Base-by-base conservation (phyloP, 2,329 filamentous ascomycete genomes). In the Fusarium devonianum region DNA sequence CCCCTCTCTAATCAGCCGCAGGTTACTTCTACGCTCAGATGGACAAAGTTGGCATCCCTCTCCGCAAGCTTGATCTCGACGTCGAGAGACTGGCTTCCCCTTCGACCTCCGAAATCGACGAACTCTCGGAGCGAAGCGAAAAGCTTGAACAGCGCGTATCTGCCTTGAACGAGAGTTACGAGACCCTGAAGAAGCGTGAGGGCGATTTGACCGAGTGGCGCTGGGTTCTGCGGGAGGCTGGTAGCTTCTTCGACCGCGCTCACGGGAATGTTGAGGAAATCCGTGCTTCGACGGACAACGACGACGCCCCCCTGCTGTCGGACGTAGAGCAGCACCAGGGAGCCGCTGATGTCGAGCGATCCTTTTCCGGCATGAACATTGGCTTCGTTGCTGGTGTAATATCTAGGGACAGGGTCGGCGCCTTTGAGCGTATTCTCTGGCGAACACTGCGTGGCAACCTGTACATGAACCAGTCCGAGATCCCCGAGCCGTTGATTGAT, bases 401-500 rank as follows among this genome's bases (percentile, higher is more conserved):
- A 65, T 85, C 90, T 26, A 86, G 94, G 44, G 93, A 97, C 69
- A 87, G 93, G 39, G 93, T 99, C 53, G 92, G 88, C 11, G 90
- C 93, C 18, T 99, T 99, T 69, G 95, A 99, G 77, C 88, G 94
- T 51, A 99, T 99, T 63, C 81, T 99, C 40, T 99, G 94, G 94
- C 86, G 94, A 67, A 97, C 95, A 0, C 84, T 99, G 30, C 91
- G 94, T 72, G 94, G 94, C 67, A 99, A 99, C 74, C 78, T 99
- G 58, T 99, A 97, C 81, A 99, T 99, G 94, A 99, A 99, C 76
- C 95, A 99, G 78, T 93, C 93, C 29, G 94, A 99, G 79, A 99
- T 99, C 56, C 87, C 92, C 7, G 93, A 99, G 71, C 86, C 90
- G 26, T 88, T 99, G 63, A 81, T 96, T 70, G 90, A 99, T 72